phyloP scores from a whole-genome alignment of 2,329 filamentous ascomycete genomes.

The Colletotrichum abscissum region DNA sequence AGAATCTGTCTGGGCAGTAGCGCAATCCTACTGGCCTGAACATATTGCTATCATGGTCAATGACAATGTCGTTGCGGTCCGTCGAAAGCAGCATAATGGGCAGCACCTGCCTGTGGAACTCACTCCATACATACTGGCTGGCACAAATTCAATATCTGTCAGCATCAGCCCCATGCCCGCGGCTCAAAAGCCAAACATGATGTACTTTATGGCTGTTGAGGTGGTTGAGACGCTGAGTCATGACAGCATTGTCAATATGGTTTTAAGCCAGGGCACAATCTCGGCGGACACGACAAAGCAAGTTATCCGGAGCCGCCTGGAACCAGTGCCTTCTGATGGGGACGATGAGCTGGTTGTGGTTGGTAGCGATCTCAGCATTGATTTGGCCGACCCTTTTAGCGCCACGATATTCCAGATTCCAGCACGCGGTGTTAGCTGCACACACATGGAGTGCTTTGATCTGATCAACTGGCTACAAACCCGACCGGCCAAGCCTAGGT shows the following conservation, averaged over 20 bases:
- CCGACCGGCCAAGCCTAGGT: constrained; percentile 61
- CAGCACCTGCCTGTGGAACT: constrained; percentile 83
- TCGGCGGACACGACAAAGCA: constrained; percentile 61
- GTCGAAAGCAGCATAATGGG: constrained; percentile 77
- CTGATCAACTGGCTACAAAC: constrained; percentile 83
- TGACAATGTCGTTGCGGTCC: constrained; percentile 62
- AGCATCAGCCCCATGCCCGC: constrained; percentile 47
- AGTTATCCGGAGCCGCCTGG: constrained; percentile 65
- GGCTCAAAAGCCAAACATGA: constrained; percentile 38
- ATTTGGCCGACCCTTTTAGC: constrained; percentile 76
- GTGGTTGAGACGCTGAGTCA: constrained; percentile 68
- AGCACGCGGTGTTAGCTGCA: constrained; percentile 76
- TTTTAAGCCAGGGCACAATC: constrained; percentile 49
- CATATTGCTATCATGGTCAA: constrained; percentile 79
- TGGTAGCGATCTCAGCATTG: constrained; percentile 68
- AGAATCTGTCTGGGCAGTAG: constrained; percentile 69
- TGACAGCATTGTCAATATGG: constrained; percentile 53
- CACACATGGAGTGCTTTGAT: constrained; percentile 91
- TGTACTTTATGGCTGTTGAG: constrained; percentile 79
- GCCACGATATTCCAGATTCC: constrained; percentile 75
- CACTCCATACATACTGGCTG: constrained; percentile 67
- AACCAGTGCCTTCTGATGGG: constrained; percentile 42
- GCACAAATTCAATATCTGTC: constrained; percentile 72
- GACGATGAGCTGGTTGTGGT: constrained; percentile 75
- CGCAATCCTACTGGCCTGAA: constrained; percentile 78